Evolutionary conservation across 257 asterid species (phyloP).

Genomic region (Solanum acaule): DNA sequence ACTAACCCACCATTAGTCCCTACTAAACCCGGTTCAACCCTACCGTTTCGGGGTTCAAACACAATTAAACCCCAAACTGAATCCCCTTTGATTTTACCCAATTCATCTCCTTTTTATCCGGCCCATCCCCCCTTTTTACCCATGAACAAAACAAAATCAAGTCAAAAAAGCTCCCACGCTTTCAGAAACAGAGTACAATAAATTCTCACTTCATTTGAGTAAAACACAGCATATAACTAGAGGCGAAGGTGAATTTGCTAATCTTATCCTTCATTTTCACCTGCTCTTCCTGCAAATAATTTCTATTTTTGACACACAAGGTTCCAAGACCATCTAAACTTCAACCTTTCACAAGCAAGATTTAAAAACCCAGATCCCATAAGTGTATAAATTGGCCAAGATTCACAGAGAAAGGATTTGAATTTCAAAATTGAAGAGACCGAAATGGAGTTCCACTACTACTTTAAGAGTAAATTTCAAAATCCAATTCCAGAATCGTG

Average conservation of each 20-base stretch:
- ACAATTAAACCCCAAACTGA: not conserved
- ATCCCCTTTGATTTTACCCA: not conserved
- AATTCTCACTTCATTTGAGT: not conserved
- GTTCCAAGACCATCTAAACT: not conserved
- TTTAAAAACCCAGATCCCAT: not conserved
- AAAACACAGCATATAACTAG: not conserved
- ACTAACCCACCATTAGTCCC: not conserved
- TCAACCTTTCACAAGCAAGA: not conserved
- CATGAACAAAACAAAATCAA: not conserved
- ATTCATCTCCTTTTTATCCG: not conserved
- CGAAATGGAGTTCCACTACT: not conserved
- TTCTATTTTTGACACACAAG: not conserved
- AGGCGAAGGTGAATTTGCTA: not conserved
- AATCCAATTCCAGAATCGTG: not conserved
- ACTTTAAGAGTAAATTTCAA: not conserved
- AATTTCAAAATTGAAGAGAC: not conserved
- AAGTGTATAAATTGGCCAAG: not conserved
- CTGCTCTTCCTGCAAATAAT: not conserved
- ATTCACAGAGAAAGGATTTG: not conserved
- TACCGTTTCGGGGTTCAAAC: not conserved
- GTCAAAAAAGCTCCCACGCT: not conserved
- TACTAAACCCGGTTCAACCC: not conserved
- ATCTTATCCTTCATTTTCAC: conserved; percentile 30
- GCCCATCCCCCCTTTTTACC: not conserved
- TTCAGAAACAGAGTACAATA: not conserved